Conservation (phyloP, 208 protist species). For the Leishmania arabica region DNA sequence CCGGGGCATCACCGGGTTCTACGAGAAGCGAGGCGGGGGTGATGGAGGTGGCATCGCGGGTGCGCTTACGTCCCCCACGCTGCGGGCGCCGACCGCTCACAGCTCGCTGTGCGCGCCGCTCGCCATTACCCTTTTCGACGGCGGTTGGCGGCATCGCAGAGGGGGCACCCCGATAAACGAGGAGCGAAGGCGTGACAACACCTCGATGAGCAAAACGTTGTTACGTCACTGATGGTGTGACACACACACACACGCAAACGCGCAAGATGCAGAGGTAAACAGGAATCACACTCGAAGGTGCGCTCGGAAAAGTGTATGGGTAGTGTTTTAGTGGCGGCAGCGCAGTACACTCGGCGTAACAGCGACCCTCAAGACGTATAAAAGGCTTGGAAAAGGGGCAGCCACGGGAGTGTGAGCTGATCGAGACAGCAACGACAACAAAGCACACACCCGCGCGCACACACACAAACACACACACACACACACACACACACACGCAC, state of each 20-base stretch:
- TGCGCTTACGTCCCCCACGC: conserved; percentile 12
- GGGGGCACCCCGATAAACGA: background rate
- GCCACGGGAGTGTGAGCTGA: background rate
- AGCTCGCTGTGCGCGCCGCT: background rate
- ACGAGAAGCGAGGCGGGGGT: background rate
- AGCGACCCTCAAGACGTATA: background rate
- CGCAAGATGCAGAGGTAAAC: background rate
- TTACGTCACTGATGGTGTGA: background rate
- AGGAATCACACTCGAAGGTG: background rate
- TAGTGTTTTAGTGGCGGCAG: background rate
- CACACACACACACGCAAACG: background rate
- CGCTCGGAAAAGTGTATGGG: background rate
- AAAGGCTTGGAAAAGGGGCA: background rate
- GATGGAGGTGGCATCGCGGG: conserved; percentile 3
- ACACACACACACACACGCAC: conserved; percentile 1
- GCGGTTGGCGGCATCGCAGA: conserved; percentile 2
- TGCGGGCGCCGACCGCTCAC: background rate
- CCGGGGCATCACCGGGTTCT: background rate
- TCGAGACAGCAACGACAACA: background rate
- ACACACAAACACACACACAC: conserved; percentile 1
- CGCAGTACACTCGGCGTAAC: background rate
- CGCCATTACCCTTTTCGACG: background rate
- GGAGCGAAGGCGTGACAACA: background rate
- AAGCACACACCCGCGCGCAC: background rate
- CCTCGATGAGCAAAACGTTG: background rate